A percentile compares a stretch with the other conserved stretches of the same genome.
Conservation (phyloP, 2,329 filamentous ascomycete species). For the Westerdykella aurantiaca region DNA sequence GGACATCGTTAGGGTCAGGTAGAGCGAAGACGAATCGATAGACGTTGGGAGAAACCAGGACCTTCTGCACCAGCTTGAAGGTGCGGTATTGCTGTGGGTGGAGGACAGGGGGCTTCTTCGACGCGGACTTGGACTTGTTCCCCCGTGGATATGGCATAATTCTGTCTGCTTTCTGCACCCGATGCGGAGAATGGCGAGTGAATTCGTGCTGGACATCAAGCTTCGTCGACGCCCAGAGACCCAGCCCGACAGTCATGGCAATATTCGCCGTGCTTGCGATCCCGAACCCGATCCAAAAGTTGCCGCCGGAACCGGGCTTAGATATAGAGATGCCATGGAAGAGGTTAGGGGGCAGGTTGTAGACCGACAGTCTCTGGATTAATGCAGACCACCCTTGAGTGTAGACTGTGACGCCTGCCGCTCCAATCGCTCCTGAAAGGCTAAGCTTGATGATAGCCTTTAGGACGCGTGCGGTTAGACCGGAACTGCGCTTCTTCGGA, state of each 20-base stretch:
- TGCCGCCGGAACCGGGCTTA: background rate
- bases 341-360: background rate
- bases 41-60: constrained; percentile 14
- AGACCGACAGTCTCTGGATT: background rate
- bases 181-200: background rate
- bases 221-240: background rate
- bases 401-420: background rate
- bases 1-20: constrained; percentile 15
- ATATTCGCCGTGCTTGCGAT: background rate
- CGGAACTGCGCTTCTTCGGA: background rate
- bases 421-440: background rate
- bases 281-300: background rate
- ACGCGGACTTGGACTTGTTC: background rate
- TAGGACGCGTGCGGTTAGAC: background rate
- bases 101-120: constrained; percentile 29
- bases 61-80: constrained; percentile 38
- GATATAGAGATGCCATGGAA: background rate
- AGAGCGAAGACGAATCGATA: constrained; percentile 23
- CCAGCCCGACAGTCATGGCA: background rate
- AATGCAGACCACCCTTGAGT: background rate
- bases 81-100: constrained; percentile 45
- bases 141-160: background rate
- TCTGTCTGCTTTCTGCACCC: background rate
- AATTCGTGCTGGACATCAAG: background rate
- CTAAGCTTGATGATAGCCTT: background rate